Evolutionary conservation across 495 filamentous ascomycete genomes (phyloP).

Genomic region (Trichoderma asperelloides): DNA sequence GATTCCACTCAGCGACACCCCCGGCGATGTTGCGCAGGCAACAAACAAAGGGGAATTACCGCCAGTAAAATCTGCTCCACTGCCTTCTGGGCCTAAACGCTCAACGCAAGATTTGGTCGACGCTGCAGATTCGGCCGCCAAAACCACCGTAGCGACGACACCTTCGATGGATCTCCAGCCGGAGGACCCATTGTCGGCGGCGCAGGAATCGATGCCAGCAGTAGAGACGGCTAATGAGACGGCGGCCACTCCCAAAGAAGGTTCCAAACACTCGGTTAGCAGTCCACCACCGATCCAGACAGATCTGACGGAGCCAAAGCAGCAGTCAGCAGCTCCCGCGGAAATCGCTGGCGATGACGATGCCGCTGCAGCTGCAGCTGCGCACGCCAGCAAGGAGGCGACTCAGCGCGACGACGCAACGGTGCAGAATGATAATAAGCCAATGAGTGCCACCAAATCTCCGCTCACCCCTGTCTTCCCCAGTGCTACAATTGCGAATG

Average conservation of each 20-base stretch:
- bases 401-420: constrained; percentile 54
- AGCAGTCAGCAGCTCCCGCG: constrained; percentile 44
- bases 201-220: constrained; percentile 7
- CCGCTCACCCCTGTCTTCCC: constrained; percentile 62
- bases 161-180: background rate
- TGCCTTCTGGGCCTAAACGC: constrained; percentile 39
- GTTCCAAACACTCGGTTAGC: constrained; percentile 37
- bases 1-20: background rate
- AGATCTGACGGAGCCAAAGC: constrained; percentile 28
- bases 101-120: constrained; percentile 34
- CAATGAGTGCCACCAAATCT: constrained; percentile 75
- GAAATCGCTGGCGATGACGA: constrained; percentile 68
- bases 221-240: constrained; percentile 2
- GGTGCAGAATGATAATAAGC: constrained; percentile 66
- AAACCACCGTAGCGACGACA: background rate
- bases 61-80: constrained; percentile 13
- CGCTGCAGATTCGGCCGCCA: constrained; percentile 13
- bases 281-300: constrained; percentile 49
- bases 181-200: background rate
- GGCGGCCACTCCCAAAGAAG: constrained; percentile 13
- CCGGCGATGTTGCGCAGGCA: constrained; percentile 6
- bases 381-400: constrained; percentile 70
- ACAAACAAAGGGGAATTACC: background rate
- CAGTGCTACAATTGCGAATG: constrained; percentile 16
- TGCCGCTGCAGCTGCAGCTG: constrained; percentile 25